Evolutionary conservation across 371 early-diverging fungal species (phyloP).

Genomic region (Smittium culicis): DNA sequence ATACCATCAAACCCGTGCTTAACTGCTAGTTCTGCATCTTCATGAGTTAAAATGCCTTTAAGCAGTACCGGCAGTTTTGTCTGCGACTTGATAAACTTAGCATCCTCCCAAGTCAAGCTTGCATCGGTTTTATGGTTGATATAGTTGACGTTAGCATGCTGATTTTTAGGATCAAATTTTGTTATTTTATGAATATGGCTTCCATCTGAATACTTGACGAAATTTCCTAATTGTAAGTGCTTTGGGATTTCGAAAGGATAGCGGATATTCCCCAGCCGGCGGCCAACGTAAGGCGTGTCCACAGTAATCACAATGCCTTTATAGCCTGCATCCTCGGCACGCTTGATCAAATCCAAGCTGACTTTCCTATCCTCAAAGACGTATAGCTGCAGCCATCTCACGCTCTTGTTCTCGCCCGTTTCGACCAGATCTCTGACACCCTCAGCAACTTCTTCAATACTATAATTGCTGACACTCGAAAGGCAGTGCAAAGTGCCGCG

Average conservation of each 20-base stretch:
- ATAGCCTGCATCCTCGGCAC: slow-evolving; percentile 69
- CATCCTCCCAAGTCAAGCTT: slow-evolving; percentile 65
- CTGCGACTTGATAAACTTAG: slow-evolving; percentile 69
- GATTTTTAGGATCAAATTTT: slow-evolving; percentile 17
- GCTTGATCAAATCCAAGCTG: slow-evolving; percentile 53
- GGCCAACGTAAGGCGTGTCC: slow-evolving; percentile 81
- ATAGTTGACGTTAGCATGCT: slow-evolving; percentile 22
- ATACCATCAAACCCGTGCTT: slow-evolving; percentile 63
- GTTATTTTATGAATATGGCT: slow-evolving; percentile 4
- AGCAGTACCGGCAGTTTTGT: slow-evolving; percentile 76
- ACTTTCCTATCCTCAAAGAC: slow-evolving; percentile 65
- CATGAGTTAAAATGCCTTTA: slow-evolving; percentile 82
- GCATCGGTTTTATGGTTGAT: slow-evolving; percentile 20
- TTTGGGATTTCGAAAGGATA: slow-evolving; percentile 48
- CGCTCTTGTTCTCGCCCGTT: slow-evolving; percentile 35
- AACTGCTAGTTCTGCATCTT: slow-evolving; percentile 80
- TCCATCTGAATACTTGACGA: slow-evolving; percentile 17
- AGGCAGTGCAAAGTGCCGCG: slow-evolving; percentile 19
- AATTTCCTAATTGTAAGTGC: slow-evolving; percentile 41
- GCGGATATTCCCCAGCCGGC: slow-evolving; percentile 82
- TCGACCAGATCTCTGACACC: slow-evolving; percentile 34
- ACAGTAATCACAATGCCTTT: slow-evolving; percentile 82
- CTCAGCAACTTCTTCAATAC: slow-evolving; percentile 42
- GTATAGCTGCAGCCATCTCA: slow-evolving; percentile 78
- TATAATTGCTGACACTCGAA: slow-evolving; percentile 35